A percentile compares a stretch with the other conserved stretches of the same genome.
Evolutionary conservation across 768 basidiomycete species (phyloP).

Genomic region (Amanita molliuscula): DNA sequence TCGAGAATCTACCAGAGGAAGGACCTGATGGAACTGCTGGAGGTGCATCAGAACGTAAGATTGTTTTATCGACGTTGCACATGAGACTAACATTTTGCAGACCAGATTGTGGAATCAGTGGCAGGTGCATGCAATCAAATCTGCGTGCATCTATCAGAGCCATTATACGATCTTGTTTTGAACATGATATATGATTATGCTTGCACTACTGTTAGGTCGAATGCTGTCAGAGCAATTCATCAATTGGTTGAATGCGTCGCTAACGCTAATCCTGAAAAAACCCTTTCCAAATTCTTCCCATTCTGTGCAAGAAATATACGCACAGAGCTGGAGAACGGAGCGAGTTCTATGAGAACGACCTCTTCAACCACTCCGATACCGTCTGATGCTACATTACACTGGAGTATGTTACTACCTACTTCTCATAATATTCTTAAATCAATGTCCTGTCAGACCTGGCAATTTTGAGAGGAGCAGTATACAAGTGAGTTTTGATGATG

Average conservation of each 20-base stretch:
- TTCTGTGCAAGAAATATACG: conserved; percentile 63
- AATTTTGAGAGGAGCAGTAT: conserved; percentile 69
- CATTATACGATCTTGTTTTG: conserved; percentile 69
- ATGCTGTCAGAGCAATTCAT: conserved; percentile 80
- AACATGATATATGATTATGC: conserved; percentile 81
- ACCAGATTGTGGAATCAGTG: conserved; percentile 69
- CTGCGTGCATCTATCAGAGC: conserved; percentile 63
- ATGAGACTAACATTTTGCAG: conserved; percentile 21
- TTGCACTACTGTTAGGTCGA: conserved; percentile 70
- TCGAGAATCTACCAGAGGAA: conserved; percentile 84
- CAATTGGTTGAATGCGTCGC: conserved; percentile 81
- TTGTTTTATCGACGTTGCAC: background rate
- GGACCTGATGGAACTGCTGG: conserved; percentile 52
- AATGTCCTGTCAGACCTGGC: conserved; percentile 43
- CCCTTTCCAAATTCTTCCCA: conserved; percentile 68
- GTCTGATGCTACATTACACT: conserved; percentile 80
- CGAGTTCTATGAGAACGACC: conserved; percentile 64
- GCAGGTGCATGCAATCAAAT: conserved; percentile 69
- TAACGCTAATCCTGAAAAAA: conserved; percentile 68
- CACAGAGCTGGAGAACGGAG: conserved; percentile 76
- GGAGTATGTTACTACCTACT: conserved; percentile 45
- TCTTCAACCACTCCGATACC: conserved; percentile 58
- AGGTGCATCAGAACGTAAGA: conserved; percentile 52
- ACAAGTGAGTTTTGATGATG: conserved; percentile 43
- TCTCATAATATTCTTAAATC: conserved; percentile 4